Evolutionary conservation across 176 grass and related monocot species (phyloP), one percentile per base, ranked within the genome.

Genomic region (Cenchrus americanus): DNA sequence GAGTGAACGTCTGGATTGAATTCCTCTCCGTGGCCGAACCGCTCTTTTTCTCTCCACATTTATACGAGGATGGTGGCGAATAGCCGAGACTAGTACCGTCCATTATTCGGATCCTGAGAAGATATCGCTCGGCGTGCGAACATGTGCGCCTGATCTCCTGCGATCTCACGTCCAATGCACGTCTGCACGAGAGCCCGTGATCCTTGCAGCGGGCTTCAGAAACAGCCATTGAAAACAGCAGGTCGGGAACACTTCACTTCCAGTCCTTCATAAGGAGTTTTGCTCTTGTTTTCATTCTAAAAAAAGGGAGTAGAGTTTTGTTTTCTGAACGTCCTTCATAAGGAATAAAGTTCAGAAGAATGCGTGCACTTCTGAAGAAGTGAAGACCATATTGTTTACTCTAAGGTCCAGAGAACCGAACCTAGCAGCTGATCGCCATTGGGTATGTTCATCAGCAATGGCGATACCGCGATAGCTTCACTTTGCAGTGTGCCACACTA

Each of bases 141-240:
- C 87, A 80, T 66, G 66, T 59, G 75, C 48, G 3, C 48, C 67
- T 79, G 73, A 30, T 30, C 27, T 11, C n/a, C 10, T 71, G 10
- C 4, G 46, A 19, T 21, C 26, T 69, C 41, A 6, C 24, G 61
- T 8, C 27, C 32, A 48, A 11, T 42, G 21, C 14, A 53, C 10
- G 51, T 30, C 27, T 30, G 27, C 27, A 30, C 2, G 34, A 37
- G 34, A 18, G 53, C 63, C 30, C 30, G 64, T 71, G 64, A 44
- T 30, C 42, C 52, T 32, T 51, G 49, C 44, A 23, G n/a, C 2
- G 24, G 10, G 3, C 7, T 53, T 57, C 30, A n/a, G 18, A 57
- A 42, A 44, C 8, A 62, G 24, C 9, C 55, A 27, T 46, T 44
- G 58, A 12, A 61, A 61, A 61, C 58, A 61, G 3, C 58, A 12